Percentiles rank a stretch among this genome's conserved stretches.
Conservation (phyloP, 2,329 filamentous ascomycete species). For the Colletotrichum noveboracense region DNA sequence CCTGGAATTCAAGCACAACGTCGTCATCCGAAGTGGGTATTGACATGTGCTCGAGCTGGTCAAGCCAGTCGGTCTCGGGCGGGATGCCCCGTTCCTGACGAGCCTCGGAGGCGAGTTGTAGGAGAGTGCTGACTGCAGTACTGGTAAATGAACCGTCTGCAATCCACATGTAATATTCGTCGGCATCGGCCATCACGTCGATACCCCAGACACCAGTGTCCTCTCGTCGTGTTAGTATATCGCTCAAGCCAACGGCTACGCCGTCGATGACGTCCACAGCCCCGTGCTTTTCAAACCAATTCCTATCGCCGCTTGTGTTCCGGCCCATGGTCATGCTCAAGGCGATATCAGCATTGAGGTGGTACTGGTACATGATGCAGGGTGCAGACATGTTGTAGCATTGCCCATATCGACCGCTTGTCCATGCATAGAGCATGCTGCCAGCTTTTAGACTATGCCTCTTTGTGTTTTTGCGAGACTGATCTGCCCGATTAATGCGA, state of each 20-base stretch:
- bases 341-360: conserved; percentile 73
- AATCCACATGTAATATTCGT: conserved; percentile 21
- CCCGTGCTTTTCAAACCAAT: conserved; percentile 15
- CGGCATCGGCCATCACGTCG: conserved; percentile 24
- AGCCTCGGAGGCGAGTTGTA: not conserved
- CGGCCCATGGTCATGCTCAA: conserved; percentile 38
- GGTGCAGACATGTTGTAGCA: conserved; percentile 63
- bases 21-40: conserved; percentile 23
- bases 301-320: conserved; percentile 27
- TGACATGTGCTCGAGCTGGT: conserved; percentile 16
- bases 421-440: conserved; percentile 70
- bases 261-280: not conserved
- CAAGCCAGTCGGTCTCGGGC: not conserved
- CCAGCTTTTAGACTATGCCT: conserved; percentile 52
- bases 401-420: conserved; percentile 69
- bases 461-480: conserved; percentile 66
- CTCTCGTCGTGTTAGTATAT: conserved; percentile 16
- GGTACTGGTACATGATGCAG: conserved; percentile 75
- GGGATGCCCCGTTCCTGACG: not conserved
- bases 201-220: conserved; percentile 20
- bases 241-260: conserved; percentile 5
- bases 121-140: not conserved
- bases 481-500: conserved; percentile 34
- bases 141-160: not conserved
- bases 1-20: conserved; percentile 68